These are phyloP conservation scores for Leucaena leucocephala DNA, from an alignment of 306 rosid species.

Conservation along the genomic window DNA sequence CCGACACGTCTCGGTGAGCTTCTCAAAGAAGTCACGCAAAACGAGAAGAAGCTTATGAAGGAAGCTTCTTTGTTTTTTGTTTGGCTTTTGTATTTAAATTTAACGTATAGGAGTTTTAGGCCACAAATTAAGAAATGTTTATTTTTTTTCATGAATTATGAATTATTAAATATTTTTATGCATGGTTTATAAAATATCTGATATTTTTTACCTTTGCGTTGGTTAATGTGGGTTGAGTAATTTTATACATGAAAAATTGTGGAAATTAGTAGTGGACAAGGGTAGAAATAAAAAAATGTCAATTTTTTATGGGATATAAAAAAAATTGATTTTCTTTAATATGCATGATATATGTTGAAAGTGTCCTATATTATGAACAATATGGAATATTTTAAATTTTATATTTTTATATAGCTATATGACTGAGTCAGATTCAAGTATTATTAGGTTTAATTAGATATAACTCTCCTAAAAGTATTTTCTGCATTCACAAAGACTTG, in stretches of 20 bases:
- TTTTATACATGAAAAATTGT: neutral
- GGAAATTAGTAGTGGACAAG: neutral
- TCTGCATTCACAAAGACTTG: too few relatives aligned
- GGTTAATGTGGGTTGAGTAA: neutral
- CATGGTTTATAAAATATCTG: neutral
- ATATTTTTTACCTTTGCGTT: too few relatives aligned
- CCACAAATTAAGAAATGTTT: neutral
- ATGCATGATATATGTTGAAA: neutral
- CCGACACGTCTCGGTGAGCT: constrained; percentile 51
- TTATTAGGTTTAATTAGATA: too few relatives aligned
- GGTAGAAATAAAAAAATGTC: too few relatives aligned
- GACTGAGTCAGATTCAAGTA: too few relatives aligned
- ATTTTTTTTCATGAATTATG: neutral
- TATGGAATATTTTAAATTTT: too few relatives aligned
- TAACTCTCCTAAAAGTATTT: too few relatives aligned
- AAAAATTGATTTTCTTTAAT: too few relatives aligned
- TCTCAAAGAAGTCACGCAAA: constrained; percentile 66
- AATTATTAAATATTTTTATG: neutral
- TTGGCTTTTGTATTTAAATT: constrained; percentile 14
- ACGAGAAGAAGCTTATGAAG: constrained; percentile 43
- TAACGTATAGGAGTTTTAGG: constrained; percentile 6
- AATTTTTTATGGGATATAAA: too few relatives aligned
- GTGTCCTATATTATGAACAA: too few relatives aligned
- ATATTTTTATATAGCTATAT: too few relatives aligned
- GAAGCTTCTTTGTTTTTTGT: constrained; percentile 41